Evolutionary conservation across 2,329 filamentous ascomycete genomes (phyloP), one percentile per base, ranked within the genome.

Genomic region (Claviceps sp.): DNA sequence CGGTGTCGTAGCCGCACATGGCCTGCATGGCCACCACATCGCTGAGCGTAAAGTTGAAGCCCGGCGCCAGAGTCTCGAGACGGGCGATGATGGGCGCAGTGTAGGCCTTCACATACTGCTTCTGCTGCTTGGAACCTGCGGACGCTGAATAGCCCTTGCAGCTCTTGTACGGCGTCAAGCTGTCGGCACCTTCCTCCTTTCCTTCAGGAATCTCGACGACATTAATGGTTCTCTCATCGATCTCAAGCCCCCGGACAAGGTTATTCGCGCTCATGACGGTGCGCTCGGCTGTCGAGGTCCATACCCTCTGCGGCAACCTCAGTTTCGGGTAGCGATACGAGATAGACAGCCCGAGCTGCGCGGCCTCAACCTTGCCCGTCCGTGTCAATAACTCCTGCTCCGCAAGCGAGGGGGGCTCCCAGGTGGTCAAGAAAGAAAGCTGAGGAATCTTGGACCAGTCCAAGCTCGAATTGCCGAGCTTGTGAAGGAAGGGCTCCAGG

Each of bases 1-100:
- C 80, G 0, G 76, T 77, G 63, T 84, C 81, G 60, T 84, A 84
- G 1, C 80, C 80, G 59, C 81, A 84, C 3, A 84, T 65, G 65
- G 82, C 72, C 67, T 83, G 80, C 75, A 84, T 81, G 38, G 75
- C 82, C 50, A 81, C 77, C 14, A 86, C 71, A 58, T 86, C 82
- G 48, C 73, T 69, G 22, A 72, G 64, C 0, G 78, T 83, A 65
- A 85, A 83, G 65, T 84, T 81, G 65, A 86, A 83, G 0, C 61
- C 67, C 1, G 73, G 76, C 2, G 71, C 79, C 16, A 72, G 65
- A 24, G 69, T 64, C 43, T 76, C 76, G 55, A 81, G 68, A 14
- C 82, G 74, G 0, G 71, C 73, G n/a, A 77, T 68, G 50, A 85
- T 81, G 2, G 81, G 77, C 47, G 70, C 72, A 0, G 81, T 79